Evolutionary conservation across 2,329 filamentous ascomycete genomes (phyloP).

Genomic region (Neocucurbitaria cava): DNA sequence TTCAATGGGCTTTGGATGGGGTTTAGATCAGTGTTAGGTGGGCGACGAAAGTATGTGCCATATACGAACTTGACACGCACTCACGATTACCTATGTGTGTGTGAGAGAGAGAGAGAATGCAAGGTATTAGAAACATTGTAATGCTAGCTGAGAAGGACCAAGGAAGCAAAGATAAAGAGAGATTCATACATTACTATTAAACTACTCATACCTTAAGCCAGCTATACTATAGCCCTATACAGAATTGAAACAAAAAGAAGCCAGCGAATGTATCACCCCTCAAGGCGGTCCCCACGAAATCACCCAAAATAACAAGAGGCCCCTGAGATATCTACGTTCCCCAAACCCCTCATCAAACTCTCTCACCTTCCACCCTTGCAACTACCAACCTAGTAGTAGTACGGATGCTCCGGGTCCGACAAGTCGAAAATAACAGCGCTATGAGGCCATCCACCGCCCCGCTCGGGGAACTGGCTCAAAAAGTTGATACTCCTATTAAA

Average conservation of each 20-base stretch:
- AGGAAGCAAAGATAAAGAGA: neutral
- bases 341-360: neutral
- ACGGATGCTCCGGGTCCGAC: conserved; percentile 51
- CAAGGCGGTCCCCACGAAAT: neutral
- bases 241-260: neutral
- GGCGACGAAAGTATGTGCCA: neutral
- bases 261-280: neutral
- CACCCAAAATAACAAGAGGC: neutral
- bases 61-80: neutral
- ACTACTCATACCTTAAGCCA: neutral
- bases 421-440: conserved; percentile 65
- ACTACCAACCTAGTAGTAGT: conserved; percentile 12
- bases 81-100: no score
- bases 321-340: neutral
- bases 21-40: neutral
- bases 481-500: conserved; percentile 70
- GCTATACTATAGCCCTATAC: neutral
- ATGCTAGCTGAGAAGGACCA: no score
- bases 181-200: neutral
- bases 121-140: no score
- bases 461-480: conserved; percentile 58
- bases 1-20: no score
- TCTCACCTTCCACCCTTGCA: neutral
- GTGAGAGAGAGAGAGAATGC: no score
- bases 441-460: conserved; percentile 66